phyloP scores from a whole-genome alignment of 352 stramenopile species.

The Phytophthora tentaculata region DNA sequence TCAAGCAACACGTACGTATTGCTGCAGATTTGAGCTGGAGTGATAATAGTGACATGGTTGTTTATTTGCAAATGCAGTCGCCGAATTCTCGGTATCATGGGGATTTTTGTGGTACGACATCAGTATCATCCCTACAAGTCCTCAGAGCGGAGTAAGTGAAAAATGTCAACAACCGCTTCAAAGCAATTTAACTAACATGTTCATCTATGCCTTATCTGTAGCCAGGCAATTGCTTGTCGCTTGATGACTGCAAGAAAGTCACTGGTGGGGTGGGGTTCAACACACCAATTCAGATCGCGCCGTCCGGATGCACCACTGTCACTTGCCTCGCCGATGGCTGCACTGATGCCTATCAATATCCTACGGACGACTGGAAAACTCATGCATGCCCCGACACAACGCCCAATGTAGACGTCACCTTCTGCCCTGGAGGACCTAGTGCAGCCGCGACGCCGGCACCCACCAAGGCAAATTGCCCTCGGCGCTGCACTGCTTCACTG shows the following conservation, averaged over 20 bases:
- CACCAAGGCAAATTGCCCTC: slow-evolving; percentile 32
- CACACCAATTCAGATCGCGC: slow-evolving; percentile 54
- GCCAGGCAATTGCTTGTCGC: slow-evolving; percentile 47
- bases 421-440: slow-evolving; percentile 27
- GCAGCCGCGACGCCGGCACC: slow-evolving; percentile 26
- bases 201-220: slow-evolving; percentile 16
- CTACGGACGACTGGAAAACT: slow-evolving; percentile 51
- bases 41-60: slow-evolving; percentile 9
- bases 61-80: slow-evolving; percentile 41
- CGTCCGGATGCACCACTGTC: slow-evolving; percentile 41
- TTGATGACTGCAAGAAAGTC: slow-evolving; percentile 44
- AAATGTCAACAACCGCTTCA: background rate
- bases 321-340: slow-evolving; percentile 47
- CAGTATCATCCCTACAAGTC: slow-evolving; percentile 63
- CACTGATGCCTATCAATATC: slow-evolving; percentile 48
- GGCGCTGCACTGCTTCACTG: slow-evolving; percentile 27
- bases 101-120: slow-evolving; percentile 69
- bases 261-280: slow-evolving; percentile 56
- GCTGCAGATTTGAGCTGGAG: background rate
- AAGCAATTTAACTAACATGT: background rate
- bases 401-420: slow-evolving; percentile 46
- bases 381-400: slow-evolving; percentile 47
- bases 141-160: slow-evolving; percentile 31
- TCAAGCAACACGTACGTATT: slow-evolving; percentile 51
- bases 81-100: slow-evolving; percentile 53